Conservation (phyloP, 495 filamentous ascomycete genomes). For the Sporormia fimetaria region DNA sequence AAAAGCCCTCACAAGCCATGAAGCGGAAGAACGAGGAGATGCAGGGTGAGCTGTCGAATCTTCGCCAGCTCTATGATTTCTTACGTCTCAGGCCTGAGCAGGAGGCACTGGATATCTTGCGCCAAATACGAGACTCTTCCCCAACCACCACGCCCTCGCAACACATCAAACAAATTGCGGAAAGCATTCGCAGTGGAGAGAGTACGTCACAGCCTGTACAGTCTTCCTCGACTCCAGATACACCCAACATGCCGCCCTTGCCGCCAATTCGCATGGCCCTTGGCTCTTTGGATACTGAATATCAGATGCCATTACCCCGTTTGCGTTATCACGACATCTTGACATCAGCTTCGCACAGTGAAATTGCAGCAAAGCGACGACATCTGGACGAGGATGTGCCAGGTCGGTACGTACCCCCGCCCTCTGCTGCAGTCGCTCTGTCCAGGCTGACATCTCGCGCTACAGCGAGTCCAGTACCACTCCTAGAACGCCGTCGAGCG, state of each 20-base stretch:
- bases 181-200: constrained; percentile 7
- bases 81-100: constrained; percentile 12
- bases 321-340: constrained; percentile 1
- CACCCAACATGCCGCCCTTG: background rate
- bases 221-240: background rate
- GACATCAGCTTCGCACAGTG: background rate
- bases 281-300: background rate
- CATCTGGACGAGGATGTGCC: too few relatives aligned
- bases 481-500: too few relatives aligned
- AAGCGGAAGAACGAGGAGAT: constrained; percentile 24
- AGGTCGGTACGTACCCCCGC: too few relatives aligned
- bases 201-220: background rate
- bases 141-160: constrained; percentile 3
- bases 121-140: constrained; percentile 4
- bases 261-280: constrained; percentile 13
- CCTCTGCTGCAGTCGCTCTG: too few relatives aligned
- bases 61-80: constrained; percentile 18
- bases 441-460: too few relatives aligned
- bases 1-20: constrained; percentile 20
- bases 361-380: too few relatives aligned
- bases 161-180: constrained; percentile 12
- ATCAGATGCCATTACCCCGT: background rate
- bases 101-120: constrained; percentile 13
- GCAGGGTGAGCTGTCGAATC: constrained; percentile 17
- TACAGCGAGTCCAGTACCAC: too few relatives aligned